Percentiles rank a stretch among this genome's conserved stretches.
phyloP scores from a whole-genome alignment of 768 basidiomycete species.

The Termitomyces sp. region DNA sequence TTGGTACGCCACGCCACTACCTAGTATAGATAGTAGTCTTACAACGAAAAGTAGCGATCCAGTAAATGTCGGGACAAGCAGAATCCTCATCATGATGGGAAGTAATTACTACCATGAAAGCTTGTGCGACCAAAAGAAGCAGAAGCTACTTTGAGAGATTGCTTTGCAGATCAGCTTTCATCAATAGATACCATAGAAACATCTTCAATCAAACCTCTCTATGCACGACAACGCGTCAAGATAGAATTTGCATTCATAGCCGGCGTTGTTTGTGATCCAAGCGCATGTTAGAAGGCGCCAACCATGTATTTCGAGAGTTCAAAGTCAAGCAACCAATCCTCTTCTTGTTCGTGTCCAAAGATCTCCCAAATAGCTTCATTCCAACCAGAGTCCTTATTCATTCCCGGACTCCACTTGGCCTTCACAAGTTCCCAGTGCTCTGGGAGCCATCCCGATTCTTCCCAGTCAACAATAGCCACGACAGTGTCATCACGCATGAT shows the following conservation, averaged over 20 bases:
- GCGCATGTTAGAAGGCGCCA: not conserved
- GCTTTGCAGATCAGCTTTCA: not conserved
- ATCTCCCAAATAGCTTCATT: conserved; percentile 5
- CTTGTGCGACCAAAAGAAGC: not conserved
- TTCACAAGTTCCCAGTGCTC: conserved; percentile 26
- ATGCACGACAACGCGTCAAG: not conserved
- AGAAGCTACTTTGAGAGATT: not conserved
- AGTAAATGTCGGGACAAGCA: too few species aligned
- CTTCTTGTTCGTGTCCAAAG: conserved; percentile 1
- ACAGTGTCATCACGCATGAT: conserved; percentile 25
- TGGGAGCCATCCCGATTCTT: conserved; percentile 25
- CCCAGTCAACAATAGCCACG: conserved; percentile 29
- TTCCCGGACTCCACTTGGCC: conserved; percentile 4
- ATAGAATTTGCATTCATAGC: not conserved
- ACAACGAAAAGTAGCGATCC: too few species aligned
- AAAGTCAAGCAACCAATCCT: conserved; percentile 1
- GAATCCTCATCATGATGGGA: not conserved
- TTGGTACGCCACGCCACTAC: too few species aligned
- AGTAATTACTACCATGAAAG: not conserved
- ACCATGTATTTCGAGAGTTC: conserved; percentile 8
- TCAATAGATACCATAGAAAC: not conserved
- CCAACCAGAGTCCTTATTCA: conserved; percentile 6
- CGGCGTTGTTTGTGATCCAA: not conserved
- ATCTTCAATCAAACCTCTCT: not conserved
- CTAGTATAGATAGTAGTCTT: too few species aligned